These are phyloP conservation scores for Microascus cirrosus DNA, from an alignment of 2,329 filamentous ascomycete species.

Conservation along the genomic window DNA sequence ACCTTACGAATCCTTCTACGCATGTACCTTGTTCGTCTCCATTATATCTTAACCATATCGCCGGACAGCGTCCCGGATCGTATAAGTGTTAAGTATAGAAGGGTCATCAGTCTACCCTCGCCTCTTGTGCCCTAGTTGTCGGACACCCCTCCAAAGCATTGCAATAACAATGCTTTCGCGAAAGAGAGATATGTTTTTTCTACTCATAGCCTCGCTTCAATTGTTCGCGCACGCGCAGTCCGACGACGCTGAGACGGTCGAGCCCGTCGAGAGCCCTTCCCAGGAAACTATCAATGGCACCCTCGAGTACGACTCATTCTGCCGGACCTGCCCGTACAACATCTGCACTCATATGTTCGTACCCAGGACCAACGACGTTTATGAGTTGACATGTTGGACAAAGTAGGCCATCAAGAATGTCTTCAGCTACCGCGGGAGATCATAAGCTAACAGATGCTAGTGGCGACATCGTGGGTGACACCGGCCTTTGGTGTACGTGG, in stretches of 20 bases:
- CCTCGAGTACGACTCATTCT: conserved; percentile 2
- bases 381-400: conserved; percentile 3
- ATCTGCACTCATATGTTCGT: conserved; percentile 1
- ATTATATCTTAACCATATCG: too few relatives aligned
- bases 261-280: background rate
- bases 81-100: too few relatives aligned
- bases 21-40: too few relatives aligned
- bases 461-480: conserved; percentile 4
- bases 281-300: background rate
- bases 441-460: background rate
- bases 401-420: background rate
- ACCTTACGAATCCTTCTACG: too few relatives aligned
- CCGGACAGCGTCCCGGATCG: too few relatives aligned
- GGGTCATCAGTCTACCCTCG: too few relatives aligned
- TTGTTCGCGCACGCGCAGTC: background rate
- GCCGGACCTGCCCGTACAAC: conserved; percentile 5
- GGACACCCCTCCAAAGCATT: too few relatives aligned
- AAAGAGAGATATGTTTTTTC: background rate
- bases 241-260: background rate
- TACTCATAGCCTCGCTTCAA: background rate
- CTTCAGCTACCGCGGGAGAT: background rate
- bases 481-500: conserved; percentile 5
- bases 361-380: background rate
- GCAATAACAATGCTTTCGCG: background rate
- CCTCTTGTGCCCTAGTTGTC: too few relatives aligned